Evolutionary conservation across 108 stramenopile species (phyloP), one percentile per base, ranked within the genome.

Genomic region (Pseudonitzschia pungens): DNA sequence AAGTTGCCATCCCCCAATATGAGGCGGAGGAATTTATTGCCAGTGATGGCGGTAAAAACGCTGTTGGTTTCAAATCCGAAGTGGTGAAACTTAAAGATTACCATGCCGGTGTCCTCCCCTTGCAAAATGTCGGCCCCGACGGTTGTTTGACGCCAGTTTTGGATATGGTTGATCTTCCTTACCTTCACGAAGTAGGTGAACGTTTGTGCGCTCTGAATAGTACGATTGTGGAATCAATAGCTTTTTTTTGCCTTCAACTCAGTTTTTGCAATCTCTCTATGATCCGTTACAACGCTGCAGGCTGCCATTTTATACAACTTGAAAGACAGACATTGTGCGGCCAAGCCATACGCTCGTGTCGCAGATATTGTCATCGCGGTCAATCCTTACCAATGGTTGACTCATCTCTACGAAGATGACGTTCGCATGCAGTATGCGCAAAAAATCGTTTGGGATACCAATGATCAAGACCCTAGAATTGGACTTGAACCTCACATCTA

Each of bases 301-400:
- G 83, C 83, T 55, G 83, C 95, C 18, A 96, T 97, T 82, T 76
- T 97, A 45, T 92, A 86, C 75, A 93, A 89, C 75, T 75, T 91
- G 56, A 91, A 90, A 70, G 69, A 71, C 31, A 83, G 94, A 9
- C 92, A 95, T 72, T 42, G 48, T n/a, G 52, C 70, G 20, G 88
- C 86, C 21, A 59, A 74, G 63, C 93, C 93, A 9, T 96, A 96
- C 73, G 91, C 94, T 21, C 85, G 92, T 28, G 92, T 91, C 11
- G 90, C 92, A 12, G 92, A 92, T 60, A 95, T 96, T 76, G 78
- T 95, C 48, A 88, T 96, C 42, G 96, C 96, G 16, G 80, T 96
- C 68, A 96, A 96, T 73, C 96, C 96, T 10, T 97, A 58, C 92
- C 94, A 81, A 69, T 91, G 89, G 89, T 76, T 91, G 24, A 68